Base-by-base conservation (phyloP, 768 basidiomycete genomes). In the Naganishia vishniacii region DNA sequence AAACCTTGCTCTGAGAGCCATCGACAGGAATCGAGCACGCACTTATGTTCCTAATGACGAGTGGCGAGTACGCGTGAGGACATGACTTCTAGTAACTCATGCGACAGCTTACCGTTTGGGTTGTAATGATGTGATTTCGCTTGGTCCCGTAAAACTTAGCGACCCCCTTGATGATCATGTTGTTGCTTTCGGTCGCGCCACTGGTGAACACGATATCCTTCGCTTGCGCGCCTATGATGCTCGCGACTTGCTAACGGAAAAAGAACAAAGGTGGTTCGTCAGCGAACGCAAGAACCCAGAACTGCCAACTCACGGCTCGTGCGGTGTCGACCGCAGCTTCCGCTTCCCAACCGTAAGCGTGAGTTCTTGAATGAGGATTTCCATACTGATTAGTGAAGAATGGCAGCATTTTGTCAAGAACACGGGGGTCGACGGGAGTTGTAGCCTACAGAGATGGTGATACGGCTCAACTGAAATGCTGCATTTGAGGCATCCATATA, bases 311-410 rank as follows among this genome's bases (percentile, higher is more conserved):
- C 58, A 86, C 91, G 82, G 89, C 86, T 60, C 95, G 84, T 2
- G 91, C 93, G 66, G 87, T 85, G 74, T 98, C 95, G 7, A 95
- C 89, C 0, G 88, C 95, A 72, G 86, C 82, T 73, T 99, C 95
- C 6, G 94, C 91, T 79, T 99, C 95, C 95, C 95, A 99, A 3
- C 95, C 95, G 77, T 98, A 99, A 0, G 95, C 91, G 78, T 99
- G 95, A 29, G 95, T 98, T 62, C 95, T 85, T 76, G 91, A 93
- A 75, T 98, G 95, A 9, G 95, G 94, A 78, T 98, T 99, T 4
- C 95, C 95, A 73, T 88, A 98, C 75, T 91, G 90, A 75, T 98
- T 90, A 4, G 92, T 94, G 68, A 93, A 79, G 78, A 84, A 97
- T 0, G 95, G 95, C 26, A 99, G 81, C 94, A 98, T 99, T 18